These are phyloP conservation scores for Botrytis elliptica DNA, from an alignment of 2,329 filamentous ascomycete species.

Conservation along the genomic window DNA sequence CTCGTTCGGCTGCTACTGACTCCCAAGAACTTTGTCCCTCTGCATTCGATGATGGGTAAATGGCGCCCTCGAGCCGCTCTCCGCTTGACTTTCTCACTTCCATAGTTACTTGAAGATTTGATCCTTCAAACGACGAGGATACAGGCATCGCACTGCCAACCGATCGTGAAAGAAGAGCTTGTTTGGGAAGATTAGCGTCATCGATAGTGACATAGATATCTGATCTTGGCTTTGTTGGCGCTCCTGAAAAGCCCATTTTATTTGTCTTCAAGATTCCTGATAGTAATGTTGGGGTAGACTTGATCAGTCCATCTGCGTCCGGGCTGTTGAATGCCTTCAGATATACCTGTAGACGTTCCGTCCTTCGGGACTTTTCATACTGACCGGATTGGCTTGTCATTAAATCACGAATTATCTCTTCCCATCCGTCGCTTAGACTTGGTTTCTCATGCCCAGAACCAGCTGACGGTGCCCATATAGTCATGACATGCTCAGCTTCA, in stretches of 20 bases:
- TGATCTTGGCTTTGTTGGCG: slow-evolving; percentile 81
- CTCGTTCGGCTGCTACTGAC: slow-evolving; percentile 75
- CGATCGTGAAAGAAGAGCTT: slow-evolving; percentile 66
- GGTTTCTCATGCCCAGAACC: slow-evolving; percentile 56
- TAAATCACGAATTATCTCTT: slow-evolving; percentile 70
- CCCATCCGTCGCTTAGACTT: slow-evolving; percentile 64
- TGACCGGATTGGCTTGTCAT: slow-evolving; percentile 70
- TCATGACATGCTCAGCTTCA: slow-evolving; percentile 73
- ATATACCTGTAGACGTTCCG: slow-evolving; percentile 77
- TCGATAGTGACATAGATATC: slow-evolving; percentile 92
- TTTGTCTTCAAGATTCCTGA: slow-evolving; percentile 77
- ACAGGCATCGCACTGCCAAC: slow-evolving; percentile 74
- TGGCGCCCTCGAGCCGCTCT: slow-evolving; percentile 82
- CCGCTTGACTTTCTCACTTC: slow-evolving; percentile 81
- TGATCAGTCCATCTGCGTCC: slow-evolving; percentile 79
- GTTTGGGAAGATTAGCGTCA: slow-evolving; percentile 73
- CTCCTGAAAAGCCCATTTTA: slow-evolving; percentile 92
- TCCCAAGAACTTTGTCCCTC: slow-evolving; percentile 81
- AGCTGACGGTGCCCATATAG: slow-evolving; percentile 69
- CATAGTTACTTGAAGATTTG: slow-evolving; percentile 81
- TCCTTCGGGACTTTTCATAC: slow-evolving; percentile 69
- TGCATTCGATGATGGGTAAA: slow-evolving; percentile 81
- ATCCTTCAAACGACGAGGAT: slow-evolving; percentile 59
- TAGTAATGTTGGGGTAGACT: slow-evolving; percentile 81
- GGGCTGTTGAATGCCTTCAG: slow-evolving; percentile 73